Percentiles rank a stretch among this genome's conserved stretches.
Conservation (phyloP, 345 rosid species). For the Chamaenerion angustifolium region DNA sequence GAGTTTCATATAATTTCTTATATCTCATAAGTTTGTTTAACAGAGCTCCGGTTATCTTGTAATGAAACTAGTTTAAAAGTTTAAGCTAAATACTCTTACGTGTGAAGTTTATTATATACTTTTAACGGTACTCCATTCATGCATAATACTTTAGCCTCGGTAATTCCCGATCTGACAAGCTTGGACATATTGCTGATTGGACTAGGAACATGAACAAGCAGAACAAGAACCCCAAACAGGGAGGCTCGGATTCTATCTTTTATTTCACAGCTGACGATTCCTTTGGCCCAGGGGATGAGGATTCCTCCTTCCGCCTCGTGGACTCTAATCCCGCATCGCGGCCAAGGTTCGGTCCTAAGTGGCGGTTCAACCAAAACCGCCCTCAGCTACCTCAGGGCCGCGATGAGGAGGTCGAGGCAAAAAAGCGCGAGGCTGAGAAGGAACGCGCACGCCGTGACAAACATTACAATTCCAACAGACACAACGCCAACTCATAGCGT, state of each 20-base stretch:
- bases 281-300: slow-evolving; percentile 51
- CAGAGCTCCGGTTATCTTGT: too few species aligned
- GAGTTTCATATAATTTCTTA: too few species aligned
- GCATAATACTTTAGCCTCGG: too few species aligned
- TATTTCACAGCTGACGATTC: slow-evolving; percentile 80
- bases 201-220: slow-evolving; percentile 37
- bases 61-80: too few species aligned
- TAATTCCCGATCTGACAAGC: slow-evolving; percentile 83
- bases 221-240: slow-evolving; percentile 17
- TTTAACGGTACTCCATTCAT: too few species aligned
- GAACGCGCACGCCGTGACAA: slow-evolving; percentile 90
- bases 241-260: slow-evolving; percentile 37
- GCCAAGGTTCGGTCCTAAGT: slow-evolving; percentile 81
- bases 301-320: slow-evolving; percentile 81
- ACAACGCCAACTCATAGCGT: too few species aligned
- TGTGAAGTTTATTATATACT: too few species aligned
- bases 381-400: slow-evolving; percentile 86
- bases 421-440: slow-evolving; percentile 83
- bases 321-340: slow-evolving; percentile 88
- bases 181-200: slow-evolving; percentile 91
- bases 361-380: slow-evolving; percentile 69
- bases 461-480: slow-evolving; percentile 44
- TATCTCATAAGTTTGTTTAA: too few species aligned
- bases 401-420: slow-evolving; percentile 88
- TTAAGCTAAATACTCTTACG: too few species aligned